These are phyloP conservation scores for Hirsutella minnesotensis DNA, from an alignment of 2,329 filamentous ascomycete species.

Conservation along the genomic window DNA sequence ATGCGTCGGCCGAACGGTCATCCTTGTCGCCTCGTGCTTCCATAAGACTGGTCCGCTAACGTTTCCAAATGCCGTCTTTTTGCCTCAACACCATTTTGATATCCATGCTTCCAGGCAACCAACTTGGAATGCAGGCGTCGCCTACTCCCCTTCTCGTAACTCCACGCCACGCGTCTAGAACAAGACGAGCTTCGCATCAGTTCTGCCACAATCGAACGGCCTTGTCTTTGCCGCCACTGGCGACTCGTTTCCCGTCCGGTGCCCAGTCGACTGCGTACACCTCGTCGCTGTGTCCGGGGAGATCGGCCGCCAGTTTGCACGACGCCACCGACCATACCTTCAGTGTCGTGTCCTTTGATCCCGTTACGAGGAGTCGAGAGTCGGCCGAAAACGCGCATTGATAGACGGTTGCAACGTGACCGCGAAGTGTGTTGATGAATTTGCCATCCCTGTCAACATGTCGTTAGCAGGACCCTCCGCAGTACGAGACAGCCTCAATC, in stretches of 20 bases:
- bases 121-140: too few relatives aligned
- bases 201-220: constrained; percentile 56
- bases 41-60: too few relatives aligned
- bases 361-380: constrained; percentile 76
- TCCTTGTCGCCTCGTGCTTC: too few relatives aligned
- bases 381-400: constrained; percentile 89
- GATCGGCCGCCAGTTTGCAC: constrained; percentile 66
- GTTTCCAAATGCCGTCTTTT: too few relatives aligned
- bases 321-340: constrained; percentile 91
- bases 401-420: constrained; percentile 84
- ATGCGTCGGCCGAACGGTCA: too few relatives aligned
- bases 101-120: too few relatives aligned
- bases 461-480: constrained; percentile 6
- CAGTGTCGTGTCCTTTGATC: constrained; percentile 82
- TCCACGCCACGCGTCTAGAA: too few relatives aligned
- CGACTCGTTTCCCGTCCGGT: constrained; percentile 77
- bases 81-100: too few relatives aligned
- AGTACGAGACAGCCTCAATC: background rate
- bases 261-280: constrained; percentile 95
- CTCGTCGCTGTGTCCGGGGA: constrained; percentile 85
- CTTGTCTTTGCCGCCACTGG: constrained; percentile 89
- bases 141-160: too few relatives aligned
- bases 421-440: constrained; percentile 78
- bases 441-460: constrained; percentile 41
- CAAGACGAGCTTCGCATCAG: constrained; percentile 16